phyloP scores from a whole-genome alignment of 2,329 filamentous ascomycete genomes.

The Tolypocladium cylindrosporum region DNA sequence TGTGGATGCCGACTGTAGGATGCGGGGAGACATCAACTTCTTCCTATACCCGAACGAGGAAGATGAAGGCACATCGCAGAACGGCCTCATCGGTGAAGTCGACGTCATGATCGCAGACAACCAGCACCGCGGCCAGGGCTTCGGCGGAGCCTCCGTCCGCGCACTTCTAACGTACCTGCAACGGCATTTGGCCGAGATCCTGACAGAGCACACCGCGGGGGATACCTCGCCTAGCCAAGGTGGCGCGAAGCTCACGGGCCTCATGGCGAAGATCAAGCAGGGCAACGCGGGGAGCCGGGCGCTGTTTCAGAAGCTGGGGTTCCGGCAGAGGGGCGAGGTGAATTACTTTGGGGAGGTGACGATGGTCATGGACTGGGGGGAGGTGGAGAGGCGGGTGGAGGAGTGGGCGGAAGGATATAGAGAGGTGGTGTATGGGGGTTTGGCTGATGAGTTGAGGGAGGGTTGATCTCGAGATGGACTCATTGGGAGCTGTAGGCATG shows the following conservation, averaged over 20 bases:
- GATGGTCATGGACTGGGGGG: slow-evolving; percentile 30
- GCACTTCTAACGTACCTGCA: slow-evolving; percentile 62
- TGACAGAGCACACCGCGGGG: slow-evolving; percentile 32
- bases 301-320: slow-evolving; percentile 42
- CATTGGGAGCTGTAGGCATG: no score
- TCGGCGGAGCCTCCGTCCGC: slow-evolving; percentile 55
- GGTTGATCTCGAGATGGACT: background rate
- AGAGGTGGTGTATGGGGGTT: slow-evolving; percentile 12
- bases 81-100: slow-evolving; percentile 54
- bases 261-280: slow-evolving; percentile 51
- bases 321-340: slow-evolving; percentile 37
- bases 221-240: background rate
- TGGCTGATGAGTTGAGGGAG: background rate
- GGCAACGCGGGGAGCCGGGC: slow-evolving; percentile 40
- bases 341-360: slow-evolving; percentile 54
- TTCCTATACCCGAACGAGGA: slow-evolving; percentile 59
- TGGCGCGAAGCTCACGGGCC: slow-evolving; percentile 8
- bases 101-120: slow-evolving; percentile 75
- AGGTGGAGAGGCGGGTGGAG: slow-evolving; percentile 9
- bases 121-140: slow-evolving; percentile 47
- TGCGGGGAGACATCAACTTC: slow-evolving; percentile 72
- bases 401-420: slow-evolving; percentile 15
- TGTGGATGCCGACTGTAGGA: slow-evolving; percentile 44
- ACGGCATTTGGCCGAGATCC: slow-evolving; percentile 39
- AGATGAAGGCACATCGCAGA: slow-evolving; percentile 25